Conservation (phyloP, 352 stramenopile genomes). For the Globisporangium carolinianum region DNA sequence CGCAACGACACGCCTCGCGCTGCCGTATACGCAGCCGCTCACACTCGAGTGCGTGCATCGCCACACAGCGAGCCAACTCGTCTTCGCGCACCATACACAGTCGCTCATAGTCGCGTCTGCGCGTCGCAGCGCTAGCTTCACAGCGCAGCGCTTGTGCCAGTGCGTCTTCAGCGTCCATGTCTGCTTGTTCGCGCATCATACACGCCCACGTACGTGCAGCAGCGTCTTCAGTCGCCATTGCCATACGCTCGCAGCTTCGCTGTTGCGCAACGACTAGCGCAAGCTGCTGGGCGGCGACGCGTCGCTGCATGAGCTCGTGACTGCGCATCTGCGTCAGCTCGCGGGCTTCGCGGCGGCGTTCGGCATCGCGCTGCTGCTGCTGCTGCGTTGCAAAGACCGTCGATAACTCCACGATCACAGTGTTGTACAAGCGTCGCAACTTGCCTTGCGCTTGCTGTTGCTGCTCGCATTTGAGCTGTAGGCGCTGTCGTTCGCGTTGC, state of each 20-base stretch:
- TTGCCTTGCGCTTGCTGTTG: constrained; percentile 5
- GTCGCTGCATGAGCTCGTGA: constrained; percentile 33
- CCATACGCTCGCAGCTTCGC: constrained; percentile 14
- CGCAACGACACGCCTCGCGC: background rate
- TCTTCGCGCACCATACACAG: constrained; percentile 10
- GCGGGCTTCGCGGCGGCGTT: constrained; percentile 20
- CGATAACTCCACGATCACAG: constrained; percentile 26
- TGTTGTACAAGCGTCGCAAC: constrained; percentile 12
- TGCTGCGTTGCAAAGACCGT: constrained; percentile 7
- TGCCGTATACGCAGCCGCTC: background rate
- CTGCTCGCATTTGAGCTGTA: constrained; percentile 4
- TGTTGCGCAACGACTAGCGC: constrained; percentile 13
- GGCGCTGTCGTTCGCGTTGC: constrained; percentile 1
- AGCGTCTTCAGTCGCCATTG: constrained; percentile 32
- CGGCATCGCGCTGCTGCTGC: constrained; percentile 15
- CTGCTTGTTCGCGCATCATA: constrained; percentile 5
- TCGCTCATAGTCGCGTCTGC: constrained; percentile 10
- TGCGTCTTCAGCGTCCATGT: constrained; percentile 18
- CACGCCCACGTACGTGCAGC: background rate
- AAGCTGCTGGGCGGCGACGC: constrained; percentile 17
- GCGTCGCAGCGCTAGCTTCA: constrained; percentile 4
- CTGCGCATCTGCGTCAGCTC: constrained; percentile 36
- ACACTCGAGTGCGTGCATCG: constrained; percentile 6
- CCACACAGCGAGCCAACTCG: constrained; percentile 3
- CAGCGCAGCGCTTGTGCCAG: background rate